Evolutionary conservation across 805 yeast genomes (phyloP), one percentile per base, ranked within the genome.

Genomic region (Kregervanrija fluxuum): DNA sequence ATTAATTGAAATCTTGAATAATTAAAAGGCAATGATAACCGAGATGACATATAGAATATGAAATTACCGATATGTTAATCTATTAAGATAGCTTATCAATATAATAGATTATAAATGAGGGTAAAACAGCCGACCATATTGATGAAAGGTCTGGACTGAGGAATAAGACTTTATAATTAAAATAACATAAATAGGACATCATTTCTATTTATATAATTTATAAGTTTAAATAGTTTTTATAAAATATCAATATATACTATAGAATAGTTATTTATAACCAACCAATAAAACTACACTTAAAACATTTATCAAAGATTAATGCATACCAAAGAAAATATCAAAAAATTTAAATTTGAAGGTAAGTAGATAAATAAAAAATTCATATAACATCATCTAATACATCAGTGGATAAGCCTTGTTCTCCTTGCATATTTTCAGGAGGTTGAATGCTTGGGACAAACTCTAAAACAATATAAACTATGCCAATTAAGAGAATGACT

Each of bases 361-460:
- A 14, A n/a, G 13, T 17, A 37, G 14, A 28, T n/a, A 8, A 30
- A 13, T 11, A n/a, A 37, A n/a, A 11, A 17, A 35, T 11, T 37
- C 32, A 50, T 30, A 64, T 62, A 34, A 64, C 58, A 49, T 65
- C 68, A 32, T 63, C 68, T 12, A 62, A 48, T 13, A 56, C 65
- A 45, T 64, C 66, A 22, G 62, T 51, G 13, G 61, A 48, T 13
- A 63, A 49, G 3, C 67, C 67, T 33, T 70, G 70, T 37, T 70
- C 80, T 34, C 73, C 66, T 55, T 74, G 84, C 85, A 88, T 86
- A 65, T 83, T 86, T 46, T 77, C 84, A 14, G 96, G 96, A 30
- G 89, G 83, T 43, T 85, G 81, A 36, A 86, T 69, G 48, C 84
- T 75, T 14, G 90, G 88, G 28, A 85, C 63, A 41, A 83, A 82